Base-by-base conservation (phyloP, 352 stramenopile genomes). In the Globisporangium perplexum region DNA sequence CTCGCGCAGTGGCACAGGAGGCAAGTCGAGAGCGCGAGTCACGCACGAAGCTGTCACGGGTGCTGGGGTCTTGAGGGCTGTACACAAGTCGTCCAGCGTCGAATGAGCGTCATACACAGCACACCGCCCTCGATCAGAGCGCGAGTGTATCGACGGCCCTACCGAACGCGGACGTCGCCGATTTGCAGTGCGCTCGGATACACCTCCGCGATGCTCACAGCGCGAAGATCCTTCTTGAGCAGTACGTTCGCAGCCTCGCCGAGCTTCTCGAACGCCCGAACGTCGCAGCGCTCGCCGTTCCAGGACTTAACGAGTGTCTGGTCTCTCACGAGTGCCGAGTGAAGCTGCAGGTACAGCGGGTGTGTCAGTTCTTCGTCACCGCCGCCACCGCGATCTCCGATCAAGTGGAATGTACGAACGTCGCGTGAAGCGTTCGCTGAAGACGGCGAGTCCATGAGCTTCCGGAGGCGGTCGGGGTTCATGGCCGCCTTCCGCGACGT, bases 231-330 rank as follows among this genome's bases (percentile, higher is more conserved):
- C 24, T 73, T 75, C 2, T 65, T 36, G 1, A 69, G 52, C 4
- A 85, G 7, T 8, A 74, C 56, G 28, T 79, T 56, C 8, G 71
- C 52, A 8, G 72, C 39, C 30, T 59, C 39, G 18, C 60, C 47
- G 2, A 83, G 48, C 44, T 77, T 84, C 23, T 69, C 64, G 44
- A 86, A 87, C 3, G 70, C 38, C 7, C 77, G 62, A 12, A 62
- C 46, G 30, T 89, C 78, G 43, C 70, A 87, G 44, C 71, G 66
- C 50, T 86, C 76, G 14, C 76, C 72, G 44, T 83, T 79, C 78
- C 78, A 89, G 0, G 77, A 84, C 12, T 55, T 62, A 17, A 72
- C 55, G 12, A 63, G 50, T 4, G 72, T 83, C 55, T 74, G 54
- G 1, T 62, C 60, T 48, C 76, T 86, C 24, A 68, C 46, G 26